Percentiles rank a stretch among this genome's conserved stretches.
Conservation (phyloP, 83 land plant species). For the Thuja plicata region DNA sequence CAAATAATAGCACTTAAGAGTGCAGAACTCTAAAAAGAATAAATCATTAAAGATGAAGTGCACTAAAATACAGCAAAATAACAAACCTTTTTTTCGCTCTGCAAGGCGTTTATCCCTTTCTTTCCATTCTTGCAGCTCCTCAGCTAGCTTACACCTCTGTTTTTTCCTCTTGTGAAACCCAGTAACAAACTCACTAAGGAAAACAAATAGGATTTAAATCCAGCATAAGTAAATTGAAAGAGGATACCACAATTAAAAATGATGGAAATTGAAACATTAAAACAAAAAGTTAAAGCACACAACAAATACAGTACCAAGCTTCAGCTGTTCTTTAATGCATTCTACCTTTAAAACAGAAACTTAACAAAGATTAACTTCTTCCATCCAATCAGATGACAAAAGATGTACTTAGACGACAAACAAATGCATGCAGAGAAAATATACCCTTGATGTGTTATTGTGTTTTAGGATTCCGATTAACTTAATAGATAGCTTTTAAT, state of each 20-base stretch:
- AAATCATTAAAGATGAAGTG: background rate
- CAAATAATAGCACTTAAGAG: background rate
- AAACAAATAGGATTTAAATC: background rate
- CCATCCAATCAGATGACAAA: conserved; percentile 3
- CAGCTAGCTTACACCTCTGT: conserved; percentile 72
- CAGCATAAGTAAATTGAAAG: background rate
- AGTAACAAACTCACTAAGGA: conserved; percentile 65
- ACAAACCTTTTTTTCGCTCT: conserved; percentile 57
- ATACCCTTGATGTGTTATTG: background rate
- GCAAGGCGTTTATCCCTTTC: conserved; percentile 53
- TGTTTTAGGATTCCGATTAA: background rate
- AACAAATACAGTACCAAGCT: background rate
- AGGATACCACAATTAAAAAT: too few relatives aligned
- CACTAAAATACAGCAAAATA: background rate
- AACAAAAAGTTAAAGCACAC: background rate
- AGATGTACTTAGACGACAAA: background rate
- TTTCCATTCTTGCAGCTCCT: conserved; percentile 38
- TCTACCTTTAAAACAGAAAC: background rate
- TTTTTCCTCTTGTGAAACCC: conserved; percentile 91
- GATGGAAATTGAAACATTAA: background rate
- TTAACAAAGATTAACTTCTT: background rate
- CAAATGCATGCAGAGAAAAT: background rate
- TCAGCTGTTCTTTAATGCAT: background rate
- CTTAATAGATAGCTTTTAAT: background rate
- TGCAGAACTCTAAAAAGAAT: background rate